Percentiles rank a stretch among this genome's conserved stretches.
phyloP scores from a whole-genome alignment of 2,329 filamentous ascomycete genomes.

The Pseudogymnoascus sp. region DNA sequence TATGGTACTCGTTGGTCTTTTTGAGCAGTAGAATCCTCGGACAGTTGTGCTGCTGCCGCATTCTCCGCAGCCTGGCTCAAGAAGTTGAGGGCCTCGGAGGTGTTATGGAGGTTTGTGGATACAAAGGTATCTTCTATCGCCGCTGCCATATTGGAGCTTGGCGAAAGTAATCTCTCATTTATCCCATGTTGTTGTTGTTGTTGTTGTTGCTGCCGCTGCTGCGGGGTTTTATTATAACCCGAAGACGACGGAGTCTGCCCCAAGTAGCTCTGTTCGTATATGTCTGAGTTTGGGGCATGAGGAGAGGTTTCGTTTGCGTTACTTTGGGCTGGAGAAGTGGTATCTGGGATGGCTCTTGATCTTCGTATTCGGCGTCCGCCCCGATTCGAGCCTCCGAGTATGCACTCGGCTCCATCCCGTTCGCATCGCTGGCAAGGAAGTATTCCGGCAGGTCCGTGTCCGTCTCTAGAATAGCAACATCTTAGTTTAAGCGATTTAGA shows the following conservation, averaged over 20 bases:
- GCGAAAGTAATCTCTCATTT: background rate
- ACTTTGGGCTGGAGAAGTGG: background rate
- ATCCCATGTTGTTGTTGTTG: background rate
- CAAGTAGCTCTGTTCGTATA: background rate
- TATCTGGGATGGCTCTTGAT: slow-evolving; percentile 11
- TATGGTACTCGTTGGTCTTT: background rate
- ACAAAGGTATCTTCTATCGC: slow-evolving; percentile 36
- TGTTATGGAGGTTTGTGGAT: slow-evolving; percentile 35
- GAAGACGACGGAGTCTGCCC: background rate
- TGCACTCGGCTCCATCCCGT: slow-evolving; percentile 33
- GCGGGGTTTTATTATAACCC: background rate
- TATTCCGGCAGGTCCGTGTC: slow-evolving; percentile 17
- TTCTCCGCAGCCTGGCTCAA: slow-evolving; percentile 35
- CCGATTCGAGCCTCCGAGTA: slow-evolving; percentile 35
- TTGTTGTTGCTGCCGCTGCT: background rate
- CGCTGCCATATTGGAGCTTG: slow-evolving; percentile 8
- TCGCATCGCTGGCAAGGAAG: slow-evolving; percentile 35
- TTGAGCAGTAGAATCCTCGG: background rate
- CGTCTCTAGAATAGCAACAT: slow-evolving; percentile 25
- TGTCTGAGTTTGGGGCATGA: background rate
- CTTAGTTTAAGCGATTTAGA: slow-evolving; percentile 23
- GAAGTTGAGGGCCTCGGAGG: slow-evolving; percentile 36
- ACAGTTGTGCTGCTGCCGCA: slow-evolving; percentile 14
- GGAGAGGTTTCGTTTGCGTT: background rate
- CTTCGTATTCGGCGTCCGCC: slow-evolving; percentile 32